Conservation (phyloP, 169 alveolate species). For the Blepharisma undulans region DNA sequence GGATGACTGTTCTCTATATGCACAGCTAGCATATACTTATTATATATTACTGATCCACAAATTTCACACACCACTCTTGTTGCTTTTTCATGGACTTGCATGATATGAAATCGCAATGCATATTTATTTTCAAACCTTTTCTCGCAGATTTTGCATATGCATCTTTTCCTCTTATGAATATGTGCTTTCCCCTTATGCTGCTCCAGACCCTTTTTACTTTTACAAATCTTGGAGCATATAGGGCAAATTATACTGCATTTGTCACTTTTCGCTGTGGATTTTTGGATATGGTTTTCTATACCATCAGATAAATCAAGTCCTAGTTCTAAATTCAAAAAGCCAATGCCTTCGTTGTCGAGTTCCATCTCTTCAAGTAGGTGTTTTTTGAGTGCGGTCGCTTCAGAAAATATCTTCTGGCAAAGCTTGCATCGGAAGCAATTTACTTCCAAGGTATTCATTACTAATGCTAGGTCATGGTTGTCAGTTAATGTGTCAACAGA, state of each 20-base stretch:
- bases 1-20: background rate
- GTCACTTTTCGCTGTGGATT: background rate
- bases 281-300: background rate
- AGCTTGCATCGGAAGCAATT: background rate
- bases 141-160: background rate
- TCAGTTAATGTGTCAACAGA: background rate
- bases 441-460: background rate
- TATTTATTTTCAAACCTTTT: background rate
- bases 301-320: background rate
- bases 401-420: background rate
- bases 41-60: background rate
- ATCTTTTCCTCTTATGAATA: background rate
- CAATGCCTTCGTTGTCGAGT: background rate
- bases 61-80: slow-evolving; percentile 27
- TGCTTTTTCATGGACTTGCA: slow-evolving; percentile 27
- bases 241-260: background rate
- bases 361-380: background rate
- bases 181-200: slow-evolving; percentile 30
- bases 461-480: background rate
- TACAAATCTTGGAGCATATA: background rate
- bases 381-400: background rate
- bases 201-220: slow-evolving; percentile 3
- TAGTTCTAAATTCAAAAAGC: background rate
- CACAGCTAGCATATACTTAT: background rate
- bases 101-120: background rate